Evolutionary conservation across 2,329 filamentous ascomycete species (phyloP), one percentile per base, ranked within the genome.

Genomic region (Xylariaceae sp.): DNA sequence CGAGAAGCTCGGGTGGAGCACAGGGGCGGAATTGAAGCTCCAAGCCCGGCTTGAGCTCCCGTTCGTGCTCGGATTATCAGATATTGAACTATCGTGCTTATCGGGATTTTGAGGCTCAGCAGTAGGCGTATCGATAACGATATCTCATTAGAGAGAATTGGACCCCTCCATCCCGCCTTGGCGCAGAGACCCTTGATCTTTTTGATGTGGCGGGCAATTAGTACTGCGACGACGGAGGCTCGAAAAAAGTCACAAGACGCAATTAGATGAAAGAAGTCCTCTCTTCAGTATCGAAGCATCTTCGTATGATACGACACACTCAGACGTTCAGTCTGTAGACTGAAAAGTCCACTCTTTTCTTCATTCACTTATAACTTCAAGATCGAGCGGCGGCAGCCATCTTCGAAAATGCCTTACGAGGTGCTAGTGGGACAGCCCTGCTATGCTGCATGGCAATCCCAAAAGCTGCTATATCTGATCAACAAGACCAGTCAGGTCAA

Each of bases 381-480:
- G 22, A 40, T 19, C 18, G 15, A 36, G 33, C 12, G 4, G 4
- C 22, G 22, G 22, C 22, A 27, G 39, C 38, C 17, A 42, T 38
- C 14, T 39, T 43, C 48, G 52, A 53, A 42, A 27, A 64, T 64
- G 61, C 57, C 58, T 42, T 62, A 59, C 44, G 51, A 63, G 39
- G 51, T 58, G 33, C 60, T 71, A 39, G 54, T 64, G 17, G 68
- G 68, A 48, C 65, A 66, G 46, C 65, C 76, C 32, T 82, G 81
- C 67, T 81, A 78, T 68, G 72, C 71, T 51, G 59, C 66, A 44
- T 68, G 71, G 47, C 72, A 75, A 62, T 68, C 72, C 47, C 65
- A 71, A 57, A 75, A 75, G 65, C 64, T 77, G 41, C 65, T 66
- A 52, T 67, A 71, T 45, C 69, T 66, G 53, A 71, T 76, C 59